A percentile compares a stretch with the other conserved stretches of the same genome.
Conservation (phyloP, 176 grass and related monocot genomes). For the Chrysopogon serrulatus region DNA sequence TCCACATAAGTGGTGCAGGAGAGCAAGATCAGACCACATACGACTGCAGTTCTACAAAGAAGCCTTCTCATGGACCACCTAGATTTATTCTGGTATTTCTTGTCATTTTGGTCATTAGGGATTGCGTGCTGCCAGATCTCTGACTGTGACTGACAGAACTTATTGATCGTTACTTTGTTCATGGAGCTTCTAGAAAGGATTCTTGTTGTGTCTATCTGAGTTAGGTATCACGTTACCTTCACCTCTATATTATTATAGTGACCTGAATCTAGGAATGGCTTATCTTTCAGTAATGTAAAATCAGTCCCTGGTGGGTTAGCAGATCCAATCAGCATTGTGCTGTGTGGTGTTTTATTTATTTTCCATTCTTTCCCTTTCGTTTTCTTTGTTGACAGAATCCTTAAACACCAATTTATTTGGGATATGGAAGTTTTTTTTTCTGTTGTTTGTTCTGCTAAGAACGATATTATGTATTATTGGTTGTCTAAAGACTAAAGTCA, state of each 20-base stretch:
- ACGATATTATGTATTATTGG: not conserved
- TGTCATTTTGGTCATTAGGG: not conserved
- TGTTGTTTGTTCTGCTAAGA: not conserved
- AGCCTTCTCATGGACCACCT: not conserved
- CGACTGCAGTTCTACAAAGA: not conserved
- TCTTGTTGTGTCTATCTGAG: not conserved
- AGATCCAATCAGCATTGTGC: not conserved
- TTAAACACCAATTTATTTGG: not conserved
- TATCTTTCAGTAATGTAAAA: conserved; percentile 7
- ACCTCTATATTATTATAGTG: conserved; percentile 21
- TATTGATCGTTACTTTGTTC: conserved; percentile 10
- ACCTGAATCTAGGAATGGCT: conserved; percentile 12
- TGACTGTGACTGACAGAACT: conserved; percentile 21
- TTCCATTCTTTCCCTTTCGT: conserved; percentile 1
- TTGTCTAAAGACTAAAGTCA: conserved; percentile 11
- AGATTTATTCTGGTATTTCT: conserved; percentile 8
- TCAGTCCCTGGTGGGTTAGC: conserved; percentile 3
- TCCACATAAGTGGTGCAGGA: not conserved
- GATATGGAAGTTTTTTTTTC: conserved; percentile 7
- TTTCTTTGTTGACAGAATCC: not conserved
- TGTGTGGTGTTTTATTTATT: not conserved
- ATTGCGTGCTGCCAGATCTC: conserved; percentile 11
- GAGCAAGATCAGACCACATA: not conserved
- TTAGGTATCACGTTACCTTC: conserved; percentile 20
- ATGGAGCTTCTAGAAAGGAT: conserved; percentile 17